phyloP scores from a whole-genome alignment of 805 yeast species.

The Metschnikowia borealis region DNA sequence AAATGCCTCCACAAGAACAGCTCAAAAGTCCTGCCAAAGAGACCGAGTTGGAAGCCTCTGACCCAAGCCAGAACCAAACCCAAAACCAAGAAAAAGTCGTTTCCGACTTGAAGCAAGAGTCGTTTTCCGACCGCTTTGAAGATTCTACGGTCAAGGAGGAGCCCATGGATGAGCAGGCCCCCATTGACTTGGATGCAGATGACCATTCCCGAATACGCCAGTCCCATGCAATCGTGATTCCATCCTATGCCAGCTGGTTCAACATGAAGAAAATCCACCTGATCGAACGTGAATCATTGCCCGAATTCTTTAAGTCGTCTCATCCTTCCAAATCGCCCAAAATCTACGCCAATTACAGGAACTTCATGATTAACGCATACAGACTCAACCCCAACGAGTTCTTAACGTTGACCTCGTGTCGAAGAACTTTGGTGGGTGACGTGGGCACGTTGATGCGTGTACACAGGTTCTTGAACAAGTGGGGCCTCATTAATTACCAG shows the following conservation, averaged over 20 bases:
- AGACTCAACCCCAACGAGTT: constrained; percentile 87
- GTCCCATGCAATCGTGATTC: constrained; percentile 79
- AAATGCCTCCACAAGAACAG: background rate
- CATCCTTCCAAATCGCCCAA: constrained; percentile 78
- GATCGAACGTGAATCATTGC: constrained; percentile 78
- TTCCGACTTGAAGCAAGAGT: background rate
- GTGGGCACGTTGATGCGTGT: constrained; percentile 84
- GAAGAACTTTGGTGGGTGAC: constrained; percentile 88
- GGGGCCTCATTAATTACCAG: constrained; percentile 94
- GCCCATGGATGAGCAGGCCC: background rate
- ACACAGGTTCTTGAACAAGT: constrained; percentile 76
- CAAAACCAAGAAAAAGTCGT: constrained; percentile 1
- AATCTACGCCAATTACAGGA: constrained; percentile 76
- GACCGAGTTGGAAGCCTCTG: background rate
- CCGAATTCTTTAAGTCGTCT: constrained; percentile 77
- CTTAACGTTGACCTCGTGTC: constrained; percentile 82
- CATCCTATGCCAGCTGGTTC: constrained; percentile 89
- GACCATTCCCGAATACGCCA: constrained; percentile 41
- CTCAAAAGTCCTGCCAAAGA: background rate
- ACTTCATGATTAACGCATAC: constrained; percentile 85
- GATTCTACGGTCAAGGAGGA: background rate
- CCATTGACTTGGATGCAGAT: constrained; percentile 13
- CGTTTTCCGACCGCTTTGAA: background rate
- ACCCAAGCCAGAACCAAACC: background rate
- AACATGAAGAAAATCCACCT: constrained; percentile 64